Percentiles rank a stretch among this genome's conserved stretches.
Evolutionary conservation across 495 filamentous ascomycete species (phyloP).

Genomic region (Hypoxylon subgilvum): DNA sequence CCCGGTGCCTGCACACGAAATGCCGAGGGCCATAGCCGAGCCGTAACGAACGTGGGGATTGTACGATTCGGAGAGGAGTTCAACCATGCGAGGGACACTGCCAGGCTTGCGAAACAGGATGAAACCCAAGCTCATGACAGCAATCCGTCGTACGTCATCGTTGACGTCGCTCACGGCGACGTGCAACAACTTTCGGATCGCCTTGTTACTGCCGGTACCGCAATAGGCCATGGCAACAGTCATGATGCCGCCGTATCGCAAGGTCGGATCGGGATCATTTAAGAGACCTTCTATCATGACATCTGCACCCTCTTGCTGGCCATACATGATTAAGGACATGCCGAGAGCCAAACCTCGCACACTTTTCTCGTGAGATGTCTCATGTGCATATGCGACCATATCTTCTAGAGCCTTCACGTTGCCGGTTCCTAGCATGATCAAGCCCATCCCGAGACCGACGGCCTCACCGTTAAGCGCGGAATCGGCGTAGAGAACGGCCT

Average conservation of each 20-base stretch:
- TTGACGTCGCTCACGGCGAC: conserved; percentile 98
- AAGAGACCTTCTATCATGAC: conserved; percentile 91
- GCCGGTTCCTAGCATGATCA: conserved; percentile 96
- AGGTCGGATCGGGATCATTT: conserved; percentile 88
- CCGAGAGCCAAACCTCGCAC: conserved; percentile 92
- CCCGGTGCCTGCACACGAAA: conserved; percentile 96
- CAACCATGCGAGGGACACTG: conserved; percentile 98
- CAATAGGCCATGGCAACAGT: conserved; percentile 98
- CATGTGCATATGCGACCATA: conserved; percentile 97
- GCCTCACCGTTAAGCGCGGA: conserved; percentile 97
- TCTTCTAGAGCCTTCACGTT: conserved; percentile 88
- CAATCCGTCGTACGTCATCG: conserved; percentile 93
- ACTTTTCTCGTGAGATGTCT: conserved; percentile 98
- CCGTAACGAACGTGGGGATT: conserved; percentile 99
- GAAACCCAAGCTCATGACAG: conserved; percentile 98
- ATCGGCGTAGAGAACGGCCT: conserved; percentile 84
- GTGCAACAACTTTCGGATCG: conserved; percentile 95
- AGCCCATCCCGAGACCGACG: conserved; percentile 90
- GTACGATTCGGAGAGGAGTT: conserved; percentile 95
- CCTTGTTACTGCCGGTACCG: conserved; percentile 97
- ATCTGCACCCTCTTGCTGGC: conserved; percentile 91
- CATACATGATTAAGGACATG: conserved; percentile 99
- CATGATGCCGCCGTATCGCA: conserved; percentile 98
- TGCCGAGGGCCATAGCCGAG: conserved; percentile 97
- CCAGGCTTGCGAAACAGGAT: conserved; percentile 98